Percentiles rank a stretch among this genome's conserved stretches.
These are phyloP conservation scores for Paramecium tetraurelia DNA, from an alignment of 73 alveolate species.

Conservation along the genomic window DNA sequence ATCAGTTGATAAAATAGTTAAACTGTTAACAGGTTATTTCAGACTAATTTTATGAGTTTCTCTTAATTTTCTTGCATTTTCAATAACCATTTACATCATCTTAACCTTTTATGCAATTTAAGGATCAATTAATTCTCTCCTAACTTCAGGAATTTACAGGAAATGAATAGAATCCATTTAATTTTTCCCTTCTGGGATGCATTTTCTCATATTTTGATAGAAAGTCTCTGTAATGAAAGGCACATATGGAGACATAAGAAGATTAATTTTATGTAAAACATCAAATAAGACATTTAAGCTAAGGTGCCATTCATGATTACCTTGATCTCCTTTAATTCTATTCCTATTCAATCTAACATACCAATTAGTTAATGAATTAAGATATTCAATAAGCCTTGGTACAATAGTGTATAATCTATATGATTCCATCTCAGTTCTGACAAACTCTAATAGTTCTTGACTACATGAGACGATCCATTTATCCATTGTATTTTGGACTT, in stretches of 20 bases:
- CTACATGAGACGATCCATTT: slow-evolving; percentile 93
- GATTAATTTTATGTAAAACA: slow-evolving; percentile 79
- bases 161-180: slow-evolving; percentile 90
- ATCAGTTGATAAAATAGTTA: background rate
- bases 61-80: slow-evolving; percentile 92
- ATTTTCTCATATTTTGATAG: slow-evolving; percentile 92
- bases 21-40: slow-evolving; percentile 81
- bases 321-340: slow-evolving; percentile 96
- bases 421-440: slow-evolving; percentile 93
- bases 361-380: slow-evolving; percentile 95
- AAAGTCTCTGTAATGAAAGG: slow-evolving; percentile 96
- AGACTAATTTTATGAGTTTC: slow-evolving; percentile 87
- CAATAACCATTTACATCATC: slow-evolving; percentile 86
- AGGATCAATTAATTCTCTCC: slow-evolving; percentile 81
- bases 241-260: slow-evolving; percentile 94
- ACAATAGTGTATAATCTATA: slow-evolving; percentile 93
- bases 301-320: slow-evolving; percentile 76
- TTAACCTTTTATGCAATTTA: slow-evolving; percentile 79
- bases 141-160: slow-evolving; percentile 83
- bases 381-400: slow-evolving; percentile 82
- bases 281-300: slow-evolving; percentile 88
- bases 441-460: slow-evolving; percentile 85
- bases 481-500: slow-evolving; percentile 82
- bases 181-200: slow-evolving; percentile 76
- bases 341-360: slow-evolving; percentile 95